phyloP scores from a whole-genome alignment of 1,284 basidiomycete species.

The Veloboletus limbatus region DNA sequence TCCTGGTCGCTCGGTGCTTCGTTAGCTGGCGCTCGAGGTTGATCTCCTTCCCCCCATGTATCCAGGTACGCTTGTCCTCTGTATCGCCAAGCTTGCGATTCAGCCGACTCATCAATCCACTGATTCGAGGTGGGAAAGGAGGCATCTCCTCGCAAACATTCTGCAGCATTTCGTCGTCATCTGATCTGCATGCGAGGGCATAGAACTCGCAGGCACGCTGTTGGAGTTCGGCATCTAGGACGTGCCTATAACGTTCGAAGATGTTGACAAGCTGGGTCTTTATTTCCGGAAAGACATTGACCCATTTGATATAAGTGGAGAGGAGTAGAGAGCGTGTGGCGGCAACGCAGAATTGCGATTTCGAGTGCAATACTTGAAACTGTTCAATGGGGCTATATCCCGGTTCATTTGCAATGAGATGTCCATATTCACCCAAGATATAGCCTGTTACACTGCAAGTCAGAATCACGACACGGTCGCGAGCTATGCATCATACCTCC shows the following conservation, averaged over 20 bases:
- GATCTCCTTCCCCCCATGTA: slow-evolving; percentile 91
- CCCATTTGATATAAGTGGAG: slow-evolving; percentile 99
- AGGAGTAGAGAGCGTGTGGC: slow-evolving; percentile 90
- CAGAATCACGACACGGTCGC: slow-evolving; percentile 7
- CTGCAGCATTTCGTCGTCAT: slow-evolving; percentile 90
- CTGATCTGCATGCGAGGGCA: slow-evolving; percentile 75
- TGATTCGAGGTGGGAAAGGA: slow-evolving; percentile 93
- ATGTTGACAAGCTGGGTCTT: slow-evolving; percentile 91
- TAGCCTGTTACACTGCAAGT: slow-evolving; percentile 58
- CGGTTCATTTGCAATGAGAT: slow-evolving; percentile 92
- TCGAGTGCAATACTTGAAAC: slow-evolving; percentile 91
- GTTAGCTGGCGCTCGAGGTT: slow-evolving; percentile 72
- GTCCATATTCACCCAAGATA: slow-evolving; percentile 95
- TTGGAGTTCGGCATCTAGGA: slow-evolving; percentile 97
- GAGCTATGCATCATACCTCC: slow-evolving; percentile 58
- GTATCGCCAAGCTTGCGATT: slow-evolving; percentile 88
- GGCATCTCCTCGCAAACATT: slow-evolving; percentile 99
- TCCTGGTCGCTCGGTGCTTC: slow-evolving; percentile 41
- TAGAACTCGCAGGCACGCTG: slow-evolving; percentile 98
- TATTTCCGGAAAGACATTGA: slow-evolving; percentile 99
- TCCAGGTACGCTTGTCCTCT: slow-evolving; percentile 93
- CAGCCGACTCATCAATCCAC: slow-evolving; percentile 80
- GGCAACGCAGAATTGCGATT: slow-evolving; percentile 93
- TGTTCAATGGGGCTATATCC: slow-evolving; percentile 95
- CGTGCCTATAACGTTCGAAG: slow-evolving; percentile 96